Conservation (phyloP, 2,329 filamentous ascomycete genomes). For the Aspergillus sp. region DNA sequence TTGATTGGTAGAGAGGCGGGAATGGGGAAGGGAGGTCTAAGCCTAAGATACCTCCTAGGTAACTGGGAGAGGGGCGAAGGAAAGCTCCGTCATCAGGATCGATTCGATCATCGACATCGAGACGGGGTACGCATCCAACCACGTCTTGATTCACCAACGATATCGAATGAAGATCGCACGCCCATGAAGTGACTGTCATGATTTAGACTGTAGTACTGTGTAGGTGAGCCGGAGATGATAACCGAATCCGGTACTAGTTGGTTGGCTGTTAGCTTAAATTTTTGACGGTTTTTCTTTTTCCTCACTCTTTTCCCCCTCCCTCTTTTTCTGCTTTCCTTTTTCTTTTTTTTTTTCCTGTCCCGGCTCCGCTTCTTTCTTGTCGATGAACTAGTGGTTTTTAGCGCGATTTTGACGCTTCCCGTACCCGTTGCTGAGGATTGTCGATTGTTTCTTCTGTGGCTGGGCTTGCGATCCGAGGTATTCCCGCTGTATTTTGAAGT, state of each 20-base stretch:
- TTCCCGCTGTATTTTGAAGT: background rate
- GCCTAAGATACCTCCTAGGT: too few species aligned
- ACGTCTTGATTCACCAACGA: background rate
- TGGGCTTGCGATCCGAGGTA: background rate
- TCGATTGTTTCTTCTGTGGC: background rate
- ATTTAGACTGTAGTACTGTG: background rate
- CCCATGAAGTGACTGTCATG: background rate
- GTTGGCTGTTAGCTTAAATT: background rate
- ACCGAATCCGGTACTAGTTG: slow-evolving; percentile 1
- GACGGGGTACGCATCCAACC: background rate
- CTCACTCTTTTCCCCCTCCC: too few species aligned
- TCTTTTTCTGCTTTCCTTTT: background rate
- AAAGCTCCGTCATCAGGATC: background rate
- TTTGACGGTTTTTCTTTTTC: too few species aligned
- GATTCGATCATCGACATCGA: background rate
- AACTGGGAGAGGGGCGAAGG: too few species aligned
- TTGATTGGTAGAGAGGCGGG: background rate
- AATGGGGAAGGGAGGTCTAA: background rate
- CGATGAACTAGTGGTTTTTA: background rate
- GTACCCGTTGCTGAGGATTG: background rate
- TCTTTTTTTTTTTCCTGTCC: background rate
- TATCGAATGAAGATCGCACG: background rate
- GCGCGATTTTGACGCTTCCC: background rate
- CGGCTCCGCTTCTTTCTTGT: background rate
- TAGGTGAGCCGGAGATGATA: slow-evolving; percentile 4